A percentile compares a stretch with the other conserved stretches of the same genome.
Conservation (phyloP, 768 basidiomycete species). For the Leucocoprinus leucothites region DNA sequence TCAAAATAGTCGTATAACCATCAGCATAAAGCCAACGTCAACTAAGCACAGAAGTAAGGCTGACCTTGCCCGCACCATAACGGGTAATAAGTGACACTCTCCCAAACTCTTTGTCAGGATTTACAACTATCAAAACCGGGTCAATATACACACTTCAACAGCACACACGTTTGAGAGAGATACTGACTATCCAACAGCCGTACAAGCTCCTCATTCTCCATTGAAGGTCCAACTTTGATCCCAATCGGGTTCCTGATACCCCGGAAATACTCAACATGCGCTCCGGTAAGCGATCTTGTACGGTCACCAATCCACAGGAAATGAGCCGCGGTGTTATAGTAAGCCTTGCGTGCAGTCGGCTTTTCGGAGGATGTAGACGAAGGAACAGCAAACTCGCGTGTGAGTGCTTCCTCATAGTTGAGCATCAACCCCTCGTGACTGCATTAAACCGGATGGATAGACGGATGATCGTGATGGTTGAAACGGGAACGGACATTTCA, state of each 20-base stretch:
- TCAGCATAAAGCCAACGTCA: not conserved
- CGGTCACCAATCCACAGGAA: constrained; percentile 98
- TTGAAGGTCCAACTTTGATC: constrained; percentile 91
- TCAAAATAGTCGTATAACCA: not conserved
- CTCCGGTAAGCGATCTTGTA: constrained; percentile 87
- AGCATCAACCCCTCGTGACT: constrained; percentile 95
- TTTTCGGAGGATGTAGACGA: constrained; percentile 18
- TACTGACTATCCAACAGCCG: constrained; percentile 69
- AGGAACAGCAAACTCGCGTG: constrained; percentile 57
- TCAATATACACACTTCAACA: not conserved
- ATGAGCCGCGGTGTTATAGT: constrained; percentile 91
- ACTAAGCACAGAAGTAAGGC: constrained; percentile 7
- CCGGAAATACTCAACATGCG: constrained; percentile 94
- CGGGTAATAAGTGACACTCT: constrained; percentile 89
- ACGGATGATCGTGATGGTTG: not conserved
- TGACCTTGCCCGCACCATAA: constrained; percentile 86
- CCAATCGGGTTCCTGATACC: constrained; percentile 94
- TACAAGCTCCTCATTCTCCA: constrained; percentile 76
- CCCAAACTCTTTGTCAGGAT: constrained; percentile 79
- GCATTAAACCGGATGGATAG: not conserved
- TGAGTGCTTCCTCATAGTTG: constrained; percentile 89
- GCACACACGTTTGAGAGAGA: not conserved
- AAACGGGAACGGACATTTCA: not conserved
- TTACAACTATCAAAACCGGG: constrained; percentile 59
- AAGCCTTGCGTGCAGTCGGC: constrained; percentile 29